Evolutionary conservation across 2,329 filamentous ascomycete genomes (phyloP), one percentile per base, ranked within the genome.

Genomic region (Cladosporium cucumerinum): DNA sequence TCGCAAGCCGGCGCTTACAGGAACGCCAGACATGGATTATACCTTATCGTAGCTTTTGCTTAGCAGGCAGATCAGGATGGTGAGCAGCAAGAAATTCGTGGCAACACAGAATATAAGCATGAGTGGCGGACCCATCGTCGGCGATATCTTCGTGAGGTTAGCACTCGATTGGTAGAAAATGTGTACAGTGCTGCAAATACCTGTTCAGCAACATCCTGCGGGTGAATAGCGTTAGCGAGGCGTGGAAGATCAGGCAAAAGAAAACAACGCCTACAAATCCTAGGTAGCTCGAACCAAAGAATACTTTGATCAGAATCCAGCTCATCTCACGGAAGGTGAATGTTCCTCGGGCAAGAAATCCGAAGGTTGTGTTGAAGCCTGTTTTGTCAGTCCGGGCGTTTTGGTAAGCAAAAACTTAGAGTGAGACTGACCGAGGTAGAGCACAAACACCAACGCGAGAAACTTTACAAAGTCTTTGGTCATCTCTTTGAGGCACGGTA

Each of bases 401-500:
- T 5, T 32, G 26, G 26, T 12, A 32, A 1, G 14, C 32, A 2
- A 32, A 18, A 21, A 6, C 32, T 32, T 1, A 6, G 3, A 54
- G 3, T 3, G n/a, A 11, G 7, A 28, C 65, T 16, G 39, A 86
- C 85, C 92, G 57, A 95, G 80, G 74, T 96, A 97, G 61, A 96
- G 80, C 62, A 96, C 89, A 57, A 92, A 81, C 51, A 96, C 90
- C 28, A 94, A 83, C 1, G 91, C 89, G 64, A 87, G 75, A 66
- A 95, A 96, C 73, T 93, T 93, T 76, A 93, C 78, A 74, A 97
- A 97, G 74, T 96, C 92, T 77, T 93, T 94, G 46, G 90, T 86
- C 93, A 97, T 97, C 75, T 94, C 92, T 75, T 95, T 95, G 59
- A 97, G 83, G 68, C 93, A 96, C 0, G 93, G 93, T 66, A 97